A percentile compares a stretch with the other conserved stretches of the same genome.
Evolutionary conservation across 176 grass and related monocot genomes (phyloP).

Genomic region (Ensete glaucum): DNA sequence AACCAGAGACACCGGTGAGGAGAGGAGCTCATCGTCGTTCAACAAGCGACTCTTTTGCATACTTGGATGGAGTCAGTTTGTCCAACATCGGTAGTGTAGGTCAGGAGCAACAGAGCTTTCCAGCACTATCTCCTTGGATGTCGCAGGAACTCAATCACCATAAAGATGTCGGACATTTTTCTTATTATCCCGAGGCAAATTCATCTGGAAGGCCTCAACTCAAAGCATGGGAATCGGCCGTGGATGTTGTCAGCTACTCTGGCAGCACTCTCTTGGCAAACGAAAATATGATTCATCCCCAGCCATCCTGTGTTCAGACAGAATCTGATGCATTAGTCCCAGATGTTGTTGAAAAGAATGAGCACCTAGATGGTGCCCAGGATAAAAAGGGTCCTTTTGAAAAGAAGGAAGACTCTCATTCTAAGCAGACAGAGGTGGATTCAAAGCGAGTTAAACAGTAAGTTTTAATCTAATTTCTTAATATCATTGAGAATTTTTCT

Average conservation of each 20-base stretch:
- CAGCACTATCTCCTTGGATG: background rate
- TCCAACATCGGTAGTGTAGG: background rate
- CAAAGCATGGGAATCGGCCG: background rate
- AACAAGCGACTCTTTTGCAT: constrained; percentile 75
- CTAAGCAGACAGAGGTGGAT: constrained; percentile 12
- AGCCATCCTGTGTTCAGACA: background rate
- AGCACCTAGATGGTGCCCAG: background rate
- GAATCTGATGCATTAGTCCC: constrained; percentile 1
- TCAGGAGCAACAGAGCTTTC: background rate
- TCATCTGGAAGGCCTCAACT: constrained; percentile 1
- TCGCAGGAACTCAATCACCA: background rate
- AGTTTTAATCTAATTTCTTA: background rate
- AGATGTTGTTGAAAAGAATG: constrained; percentile 4
- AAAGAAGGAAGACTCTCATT: constrained; percentile 1
- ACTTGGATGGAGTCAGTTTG: constrained; percentile 34
- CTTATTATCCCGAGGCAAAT: constrained; percentile 1
- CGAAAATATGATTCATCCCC: background rate
- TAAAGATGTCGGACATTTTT: constrained; percentile 4
- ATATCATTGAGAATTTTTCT: background rate
- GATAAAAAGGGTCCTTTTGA: background rate
- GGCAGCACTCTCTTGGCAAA: background rate
- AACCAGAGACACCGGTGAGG: constrained; percentile 58
- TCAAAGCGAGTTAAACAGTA: constrained; percentile 22
- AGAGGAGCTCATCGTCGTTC: constrained; percentile 68
- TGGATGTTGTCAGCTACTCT: background rate